Conservation (phyloP, 352 stramenopile species). For the Phytophthora brassicae region DNA sequence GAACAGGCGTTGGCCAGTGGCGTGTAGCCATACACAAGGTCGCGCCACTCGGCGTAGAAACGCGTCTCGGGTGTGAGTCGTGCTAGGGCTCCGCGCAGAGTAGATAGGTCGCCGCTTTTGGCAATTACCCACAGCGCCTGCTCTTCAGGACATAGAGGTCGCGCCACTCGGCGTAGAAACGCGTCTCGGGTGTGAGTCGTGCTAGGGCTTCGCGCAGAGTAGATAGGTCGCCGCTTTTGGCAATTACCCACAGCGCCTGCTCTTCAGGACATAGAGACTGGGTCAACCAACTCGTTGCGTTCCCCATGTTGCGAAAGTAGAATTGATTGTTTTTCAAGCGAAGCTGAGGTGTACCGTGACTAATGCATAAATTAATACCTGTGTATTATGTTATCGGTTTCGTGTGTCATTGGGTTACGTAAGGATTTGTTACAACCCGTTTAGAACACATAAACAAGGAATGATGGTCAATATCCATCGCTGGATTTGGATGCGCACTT, state of each 20-base stretch:
- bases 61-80: conserved; percentile 60
- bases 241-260: conserved; percentile 75
- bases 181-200: conserved; percentile 57
- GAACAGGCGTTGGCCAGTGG: conserved; percentile 64
- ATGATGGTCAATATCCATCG: conserved; percentile 25
- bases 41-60: conserved; percentile 70
- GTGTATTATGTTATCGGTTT: neutral
- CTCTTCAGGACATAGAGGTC: conserved; percentile 78
- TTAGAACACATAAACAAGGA: neutral
- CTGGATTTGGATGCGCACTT: neutral
- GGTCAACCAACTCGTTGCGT: conserved; percentile 71
- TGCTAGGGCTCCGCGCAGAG: conserved; percentile 50
- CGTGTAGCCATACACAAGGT: conserved; percentile 64
- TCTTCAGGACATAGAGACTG: conserved; percentile 73
- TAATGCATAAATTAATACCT: neutral
- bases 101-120: conserved; percentile 63
- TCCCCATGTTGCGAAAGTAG: conserved; percentile 56
- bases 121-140: conserved; percentile 76
- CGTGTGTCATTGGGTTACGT: neutral
- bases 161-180: conserved; percentile 69
- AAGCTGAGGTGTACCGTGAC: conserved; percentile 6
- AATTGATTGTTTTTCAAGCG: too few relatives aligned
- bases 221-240: conserved; percentile 67
- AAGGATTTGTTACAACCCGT: neutral
- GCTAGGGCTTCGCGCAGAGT: conserved; percentile 51